Base-by-base conservation (phyloP, 306 rosid genomes). In the Echinosophora koreensis region DNA sequence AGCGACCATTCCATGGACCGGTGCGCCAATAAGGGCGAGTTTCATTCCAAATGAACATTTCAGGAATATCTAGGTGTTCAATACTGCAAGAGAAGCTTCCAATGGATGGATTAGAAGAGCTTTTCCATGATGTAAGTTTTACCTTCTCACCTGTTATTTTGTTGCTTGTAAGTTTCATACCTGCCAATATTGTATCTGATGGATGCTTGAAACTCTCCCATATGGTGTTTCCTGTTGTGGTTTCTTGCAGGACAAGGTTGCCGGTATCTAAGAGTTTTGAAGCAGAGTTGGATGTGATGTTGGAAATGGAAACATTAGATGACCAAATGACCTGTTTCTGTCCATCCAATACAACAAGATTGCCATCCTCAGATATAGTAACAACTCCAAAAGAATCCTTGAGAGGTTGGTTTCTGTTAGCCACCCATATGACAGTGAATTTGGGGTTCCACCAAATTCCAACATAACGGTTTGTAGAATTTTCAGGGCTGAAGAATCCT, bases 151-250 rank as follows among this genome's bases (percentile, higher is more conserved):
- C 38, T 3, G 77, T 79, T 12, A 3, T 47, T 69, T 8, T 52
- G 18, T 69, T 67, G 32, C 6, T 38, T 1, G 50, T 10, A 10
- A 86, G 32, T 44, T 79, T 68, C 86, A 79, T 67, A 0, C 16
- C 0, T 1, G 76, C 75, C 61, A 83, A 47, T 3, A 67, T 39
- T 47, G 71, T 8, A 14, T 86, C 28, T 9, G 80, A 14, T 44
- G 87, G 88, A n/a, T 81, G 34, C 39, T 73, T 57, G 57, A 86
- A 80, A 77, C 88, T 88, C 28, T 66, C 69, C 90, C 90, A 88
- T 8, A 77, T 10, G 6, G 3, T 30, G 13, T n/a, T 12, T 17
- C 82, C 63, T 0, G 57, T 64, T 42, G 46, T 5, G 11, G n/a
- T 28, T 16, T 79, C 86, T n/a, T 16, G 44, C 63, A 88, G 51